A percentile compares a stretch with the other conserved stretches of the same genome.
phyloP scores from a whole-genome alignment of 106 monocot species.

The Acanthochlamys bracteata region DNA sequence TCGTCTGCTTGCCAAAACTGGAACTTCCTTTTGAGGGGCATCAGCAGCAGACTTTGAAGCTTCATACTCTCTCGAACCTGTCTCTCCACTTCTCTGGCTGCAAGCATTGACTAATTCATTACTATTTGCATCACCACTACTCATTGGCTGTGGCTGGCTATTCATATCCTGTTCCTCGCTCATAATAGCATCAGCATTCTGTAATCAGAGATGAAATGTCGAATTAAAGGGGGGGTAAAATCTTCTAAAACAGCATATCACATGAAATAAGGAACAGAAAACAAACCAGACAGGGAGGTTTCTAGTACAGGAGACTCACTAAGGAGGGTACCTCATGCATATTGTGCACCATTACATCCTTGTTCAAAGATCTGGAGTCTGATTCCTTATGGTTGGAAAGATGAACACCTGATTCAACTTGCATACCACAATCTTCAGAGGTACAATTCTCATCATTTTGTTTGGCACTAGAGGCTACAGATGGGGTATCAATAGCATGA shows the following conservation, averaged over 20 bases:
- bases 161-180: neutral
- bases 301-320: too few species aligned
- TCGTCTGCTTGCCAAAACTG: conserved; percentile 6
- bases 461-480: neutral
- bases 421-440: neutral
- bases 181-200: conserved; percentile 13
- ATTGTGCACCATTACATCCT: too few species aligned
- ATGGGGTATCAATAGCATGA: conserved; percentile 8
- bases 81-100: conserved; percentile 2
- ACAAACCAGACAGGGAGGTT: neutral
- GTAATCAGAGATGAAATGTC: neutral
- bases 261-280: neutral
- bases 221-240: neutral
- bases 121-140: neutral
- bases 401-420: conserved; percentile 1
- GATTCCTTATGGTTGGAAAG: neutral
- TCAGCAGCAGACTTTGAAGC: neutral
- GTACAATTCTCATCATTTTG: neutral
- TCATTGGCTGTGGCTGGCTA: neutral
- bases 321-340: too few species aligned
- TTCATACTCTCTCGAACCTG: conserved; percentile 1
- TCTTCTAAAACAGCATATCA: neutral
- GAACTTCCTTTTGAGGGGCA: conserved; percentile 8
- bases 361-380: too few species aligned
- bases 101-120: neutral